phyloP scores from a whole-genome alignment of 257 asterid species.

The Prunella vulgaris region DNA sequence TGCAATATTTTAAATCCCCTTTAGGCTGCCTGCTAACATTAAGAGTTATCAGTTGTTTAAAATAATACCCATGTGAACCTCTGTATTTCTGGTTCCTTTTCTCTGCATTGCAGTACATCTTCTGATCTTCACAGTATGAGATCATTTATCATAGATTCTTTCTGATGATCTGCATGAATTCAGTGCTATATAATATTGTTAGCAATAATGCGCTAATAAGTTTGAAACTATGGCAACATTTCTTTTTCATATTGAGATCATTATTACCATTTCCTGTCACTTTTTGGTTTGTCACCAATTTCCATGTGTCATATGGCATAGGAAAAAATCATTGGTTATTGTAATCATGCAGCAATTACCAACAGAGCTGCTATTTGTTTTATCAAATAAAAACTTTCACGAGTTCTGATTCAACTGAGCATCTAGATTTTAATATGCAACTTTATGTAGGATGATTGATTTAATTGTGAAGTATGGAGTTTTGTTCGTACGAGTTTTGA shows the following conservation, averaged over 20 bases:
- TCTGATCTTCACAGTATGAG: background rate
- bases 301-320: background rate
- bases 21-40: background rate
- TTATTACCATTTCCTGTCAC: background rate
- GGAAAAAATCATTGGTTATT: background rate
- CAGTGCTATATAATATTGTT: background rate
- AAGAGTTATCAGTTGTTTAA: background rate
- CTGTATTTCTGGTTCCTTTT: background rate
- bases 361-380: background rate
- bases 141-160: background rate
- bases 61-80: background rate
- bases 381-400: background rate
- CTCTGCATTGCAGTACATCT: background rate
- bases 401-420: background rate
- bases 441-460: background rate
- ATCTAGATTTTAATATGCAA: no score
- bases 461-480: background rate
- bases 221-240: background rate
- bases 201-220: background rate
- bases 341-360: background rate
- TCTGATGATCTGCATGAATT: background rate
- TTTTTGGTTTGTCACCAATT: background rate
- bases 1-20: background rate
- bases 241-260: background rate
- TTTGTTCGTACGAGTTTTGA: background rate